Evolutionary conservation across 148 eudicot genomes (phyloP).

Genomic region (Camellia granthamiana): DNA sequence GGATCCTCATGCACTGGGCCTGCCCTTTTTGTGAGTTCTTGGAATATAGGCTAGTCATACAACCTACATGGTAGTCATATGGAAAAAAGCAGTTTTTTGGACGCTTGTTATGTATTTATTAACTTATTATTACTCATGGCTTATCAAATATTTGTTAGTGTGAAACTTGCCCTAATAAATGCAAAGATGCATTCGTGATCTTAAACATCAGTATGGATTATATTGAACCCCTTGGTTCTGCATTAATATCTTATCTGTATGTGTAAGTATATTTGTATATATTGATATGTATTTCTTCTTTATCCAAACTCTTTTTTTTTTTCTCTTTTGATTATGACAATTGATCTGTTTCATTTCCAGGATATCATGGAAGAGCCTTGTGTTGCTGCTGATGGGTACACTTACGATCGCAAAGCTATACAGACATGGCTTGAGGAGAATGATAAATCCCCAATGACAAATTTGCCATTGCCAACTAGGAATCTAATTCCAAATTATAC

Average conservation of each 20-base stretch:
- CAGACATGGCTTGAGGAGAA: constrained; percentile 65
- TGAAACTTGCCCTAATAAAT: no score
- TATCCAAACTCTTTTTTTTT: not conserved
- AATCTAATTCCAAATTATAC: constrained; percentile 56
- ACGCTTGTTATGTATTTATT: not conserved
- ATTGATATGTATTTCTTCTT: not conserved
- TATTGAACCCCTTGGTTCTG: no score
- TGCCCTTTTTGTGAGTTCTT: not conserved
- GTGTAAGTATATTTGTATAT: no score
- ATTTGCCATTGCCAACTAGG: constrained; percentile 52
- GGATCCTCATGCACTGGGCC: no score
- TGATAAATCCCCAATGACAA: constrained; percentile 70
- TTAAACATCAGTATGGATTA: no score
- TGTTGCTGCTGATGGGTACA: constrained; percentile 87
- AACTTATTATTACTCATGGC: no score
- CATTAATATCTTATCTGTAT: no score
- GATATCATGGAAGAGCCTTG: constrained; percentile 76
- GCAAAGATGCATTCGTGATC: no score
- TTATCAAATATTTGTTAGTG: no score
- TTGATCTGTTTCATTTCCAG: constrained; percentile 29
- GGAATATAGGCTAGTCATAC: not conserved
- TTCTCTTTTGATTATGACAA: not conserved
- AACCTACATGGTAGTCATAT: no score
- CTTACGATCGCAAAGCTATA: constrained; percentile 75
- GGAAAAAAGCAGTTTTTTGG: not conserved